These are phyloP conservation scores for Lathyrus aphaca DNA, from an alignment of 306 rosid genomes.

Conservation along the genomic window DNA sequence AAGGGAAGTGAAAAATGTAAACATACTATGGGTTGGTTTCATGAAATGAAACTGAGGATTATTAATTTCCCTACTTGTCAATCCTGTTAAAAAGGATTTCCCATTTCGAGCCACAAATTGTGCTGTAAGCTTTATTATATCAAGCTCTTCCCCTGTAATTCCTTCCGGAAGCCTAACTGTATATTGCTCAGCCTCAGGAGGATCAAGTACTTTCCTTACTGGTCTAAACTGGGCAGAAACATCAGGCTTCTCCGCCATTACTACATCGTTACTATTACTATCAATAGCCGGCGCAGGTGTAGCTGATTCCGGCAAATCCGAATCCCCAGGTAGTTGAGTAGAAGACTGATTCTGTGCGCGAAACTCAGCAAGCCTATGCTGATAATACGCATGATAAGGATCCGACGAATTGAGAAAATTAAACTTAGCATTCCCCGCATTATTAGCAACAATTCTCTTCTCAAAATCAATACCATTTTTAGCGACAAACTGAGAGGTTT, in stretches of 20 bases:
- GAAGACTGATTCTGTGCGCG: conserved; percentile 80
- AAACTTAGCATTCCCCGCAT: conserved; percentile 79
- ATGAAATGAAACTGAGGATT: conserved; percentile 91
- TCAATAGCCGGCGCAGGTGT: conserved; percentile 50
- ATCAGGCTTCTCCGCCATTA: conserved; percentile 54
- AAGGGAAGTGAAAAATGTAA: conserved; percentile 90
- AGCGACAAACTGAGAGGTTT: conserved; percentile 85
- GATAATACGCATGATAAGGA: conserved; percentile 92
- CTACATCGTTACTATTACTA: conserved; percentile 54
- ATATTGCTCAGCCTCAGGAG: conserved; percentile 92
- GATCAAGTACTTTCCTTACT: conserved; percentile 73
- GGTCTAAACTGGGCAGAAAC: conserved; percentile 71
- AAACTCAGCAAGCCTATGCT: conserved; percentile 79
- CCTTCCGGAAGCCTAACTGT: conserved; percentile 97
- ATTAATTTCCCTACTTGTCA: conserved; percentile 91
- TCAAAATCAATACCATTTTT: conserved; percentile 91
- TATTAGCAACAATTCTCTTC: conserved; percentile 84
- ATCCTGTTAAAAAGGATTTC: conserved; percentile 83
- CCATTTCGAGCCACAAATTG: conserved; percentile 98
- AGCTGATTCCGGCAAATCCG: conserved; percentile 44
- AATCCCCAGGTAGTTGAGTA: conserved; percentile 53
- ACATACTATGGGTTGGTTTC: conserved; percentile 97
- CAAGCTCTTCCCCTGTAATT: conserved; percentile 90
- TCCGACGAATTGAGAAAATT: conserved; percentile 71
- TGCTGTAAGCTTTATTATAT: conserved; percentile 92